Evolutionary conservation across 768 basidiomycete genomes (phyloP).

Genomic region (Obba rivulosa): DNA sequence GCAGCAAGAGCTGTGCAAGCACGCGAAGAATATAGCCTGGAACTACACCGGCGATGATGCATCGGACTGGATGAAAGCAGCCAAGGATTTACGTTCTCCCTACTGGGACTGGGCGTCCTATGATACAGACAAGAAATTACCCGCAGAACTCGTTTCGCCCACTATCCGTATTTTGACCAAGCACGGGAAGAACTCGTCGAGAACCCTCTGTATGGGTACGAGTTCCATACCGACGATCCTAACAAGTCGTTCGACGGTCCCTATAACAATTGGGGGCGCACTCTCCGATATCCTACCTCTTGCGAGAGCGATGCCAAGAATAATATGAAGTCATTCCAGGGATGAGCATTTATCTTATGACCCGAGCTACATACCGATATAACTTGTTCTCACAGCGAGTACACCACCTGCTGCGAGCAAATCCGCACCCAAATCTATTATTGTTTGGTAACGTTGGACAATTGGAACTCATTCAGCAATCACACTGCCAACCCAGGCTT

Average conservation of each 20-base stretch:
- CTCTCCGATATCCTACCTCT: neutral
- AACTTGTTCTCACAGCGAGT: slow-evolving; percentile 1
- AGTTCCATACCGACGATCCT: slow-evolving; percentile 7
- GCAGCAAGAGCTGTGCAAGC: slow-evolving; percentile 43
- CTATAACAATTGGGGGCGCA: neutral
- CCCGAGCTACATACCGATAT: slow-evolving; percentile 2
- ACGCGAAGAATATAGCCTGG: slow-evolving; percentile 36
- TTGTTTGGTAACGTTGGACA: slow-evolving; percentile 17
- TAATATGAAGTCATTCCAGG: slow-evolving; percentile 4
- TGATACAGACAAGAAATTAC: slow-evolving; percentile 26
- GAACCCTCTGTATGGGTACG: slow-evolving; percentile 12
- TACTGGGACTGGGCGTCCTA: slow-evolving; percentile 49
- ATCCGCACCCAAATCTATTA: slow-evolving; percentile 9
- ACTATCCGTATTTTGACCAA: slow-evolving; percentile 30
- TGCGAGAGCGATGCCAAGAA: slow-evolving; percentile 2
- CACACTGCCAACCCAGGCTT: slow-evolving; percentile 31
- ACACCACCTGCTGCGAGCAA: neutral
- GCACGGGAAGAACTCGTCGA: slow-evolving; percentile 18
- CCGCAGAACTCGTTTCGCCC: slow-evolving; percentile 32
- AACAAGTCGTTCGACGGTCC: slow-evolving; percentile 9
- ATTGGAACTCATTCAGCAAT: slow-evolving; percentile 45
- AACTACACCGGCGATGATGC: slow-evolving; percentile 26
- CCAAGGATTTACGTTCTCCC: slow-evolving; percentile 32
- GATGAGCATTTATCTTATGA: slow-evolving; percentile 13
- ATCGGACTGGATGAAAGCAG: slow-evolving; percentile 28